Evolutionary conservation across 2,329 filamentous ascomycete species (phyloP).

Genomic region (Westerdykella sp.): DNA sequence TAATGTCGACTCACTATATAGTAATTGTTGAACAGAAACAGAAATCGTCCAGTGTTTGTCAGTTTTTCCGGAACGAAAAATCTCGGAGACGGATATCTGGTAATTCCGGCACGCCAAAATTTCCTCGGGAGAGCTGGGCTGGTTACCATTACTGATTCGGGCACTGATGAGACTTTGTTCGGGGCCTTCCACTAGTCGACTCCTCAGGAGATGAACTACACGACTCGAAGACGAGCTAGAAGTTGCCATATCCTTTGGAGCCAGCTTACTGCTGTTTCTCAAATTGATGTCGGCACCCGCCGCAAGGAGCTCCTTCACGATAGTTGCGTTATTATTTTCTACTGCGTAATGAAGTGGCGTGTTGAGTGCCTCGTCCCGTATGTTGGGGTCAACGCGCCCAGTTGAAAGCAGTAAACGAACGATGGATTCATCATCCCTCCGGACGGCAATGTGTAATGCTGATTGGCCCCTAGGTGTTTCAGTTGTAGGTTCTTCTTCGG

Average conservation of each 20-base stretch:
- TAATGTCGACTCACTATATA: constrained; percentile 3
- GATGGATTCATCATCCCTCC: constrained; percentile 1
- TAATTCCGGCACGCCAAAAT: constrained; percentile 5
- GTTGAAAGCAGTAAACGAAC: background rate
- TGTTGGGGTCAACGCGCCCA: constrained; percentile 2
- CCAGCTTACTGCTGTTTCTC: constrained; percentile 3
- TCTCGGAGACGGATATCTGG: constrained; percentile 6
- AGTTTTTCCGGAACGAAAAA: background rate
- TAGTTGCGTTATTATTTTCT: constrained; percentile 3
- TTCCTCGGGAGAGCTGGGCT: constrained; percentile 1
- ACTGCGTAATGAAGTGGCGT: constrained; percentile 6
- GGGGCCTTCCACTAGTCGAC: constrained; percentile 5
- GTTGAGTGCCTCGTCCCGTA: constrained; percentile 3
- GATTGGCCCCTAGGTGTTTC: constrained; percentile 1
- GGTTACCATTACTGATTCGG: constrained; percentile 1
- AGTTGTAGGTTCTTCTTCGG: too few relatives aligned
- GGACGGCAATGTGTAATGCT: constrained; percentile 4
- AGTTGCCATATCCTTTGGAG: constrained; percentile 5
- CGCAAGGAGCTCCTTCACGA: constrained; percentile 2
- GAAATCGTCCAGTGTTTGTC: constrained; percentile 3
- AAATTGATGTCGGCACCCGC: constrained; percentile 3
- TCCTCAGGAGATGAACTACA: constrained; percentile 3
- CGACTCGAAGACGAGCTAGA: constrained; percentile 2
- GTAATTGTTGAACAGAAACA: constrained; percentile 3
- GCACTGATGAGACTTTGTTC: constrained; percentile 1